Evolutionary conservation across 805 yeast genomes (phyloP), one percentile per base, ranked within the genome.

Genomic region (Yarrowia sp.): DNA sequence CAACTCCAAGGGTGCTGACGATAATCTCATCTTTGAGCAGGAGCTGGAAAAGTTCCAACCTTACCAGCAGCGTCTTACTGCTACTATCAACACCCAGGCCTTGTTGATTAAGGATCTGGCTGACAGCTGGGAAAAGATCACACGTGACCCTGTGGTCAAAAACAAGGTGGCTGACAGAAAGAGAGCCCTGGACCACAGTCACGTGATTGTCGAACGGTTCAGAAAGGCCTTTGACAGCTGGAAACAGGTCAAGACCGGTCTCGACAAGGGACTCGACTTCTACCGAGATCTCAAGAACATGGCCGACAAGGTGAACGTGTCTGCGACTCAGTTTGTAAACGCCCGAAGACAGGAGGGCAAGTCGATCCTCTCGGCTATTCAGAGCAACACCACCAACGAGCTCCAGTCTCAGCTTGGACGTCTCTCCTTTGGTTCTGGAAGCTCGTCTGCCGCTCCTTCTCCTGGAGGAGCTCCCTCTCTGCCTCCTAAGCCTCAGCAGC

Each of bases 41-140:
- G 97, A 92, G 75, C 79, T 94, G 70, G 84, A 82, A 61, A 94
- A 94, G 76, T 94, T 92, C 76, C 85, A 84, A 43, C 88, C 89
- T 0, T 86, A 85, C 70, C 86, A 86, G 64, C 81, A 83, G 1
- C 84, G 96, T 67, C 79, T 94, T 33, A 90, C 87, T 43, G 84
- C 86, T 1, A 84, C 93, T 12, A 82, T 89, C n/a, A 83, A 82
- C 46, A 86, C 86, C 65, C 97, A 93, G 76, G 81, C 82, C 30
- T 77, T 78, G 2, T 75, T 87, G 36, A 79, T 88, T 39, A 84
- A 74, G 77, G 81, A 70, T 71, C 80, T 66, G 77, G 86, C 80
- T 71, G 78, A 65, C 74, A 78, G 52, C 70, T 88, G 77, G 89
- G 84, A 73, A 76, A 79, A 68, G 68, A 79, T 81, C 39, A 80